phyloP scores from a whole-genome alignment of 495 filamentous ascomycete species.

The Aspergillus sparsus region DNA sequence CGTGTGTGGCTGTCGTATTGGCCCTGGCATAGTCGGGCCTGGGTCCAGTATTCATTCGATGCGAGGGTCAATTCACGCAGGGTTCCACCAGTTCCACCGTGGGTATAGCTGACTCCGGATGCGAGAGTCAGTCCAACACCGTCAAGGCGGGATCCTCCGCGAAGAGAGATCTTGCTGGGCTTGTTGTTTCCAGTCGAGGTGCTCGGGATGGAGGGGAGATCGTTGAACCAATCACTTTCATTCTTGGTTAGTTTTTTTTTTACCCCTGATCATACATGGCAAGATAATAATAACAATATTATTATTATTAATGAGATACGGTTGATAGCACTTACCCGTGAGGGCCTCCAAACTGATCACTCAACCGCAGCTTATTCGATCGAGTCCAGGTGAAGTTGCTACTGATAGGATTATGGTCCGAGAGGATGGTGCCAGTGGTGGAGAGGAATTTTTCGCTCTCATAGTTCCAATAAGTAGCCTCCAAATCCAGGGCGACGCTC shows the following conservation, averaged over 20 bases:
- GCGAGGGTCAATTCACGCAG: constrained; percentile 45
- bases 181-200: constrained; percentile 34
- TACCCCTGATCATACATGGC: too few species aligned
- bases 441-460: constrained; percentile 49
- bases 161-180: constrained; percentile 42
- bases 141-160: constrained; percentile 53
- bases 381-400: constrained; percentile 55
- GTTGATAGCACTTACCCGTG: constrained; percentile 35
- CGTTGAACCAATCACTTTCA: constrained; percentile 53
- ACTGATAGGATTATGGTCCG: constrained; percentile 61
- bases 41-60: constrained; percentile 49
- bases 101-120: constrained; percentile 47
- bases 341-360: constrained; percentile 53
- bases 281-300: too few species aligned
- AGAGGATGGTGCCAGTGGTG: constrained; percentile 54
- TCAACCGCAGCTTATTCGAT: constrained; percentile 43
- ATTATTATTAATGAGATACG: background rate
- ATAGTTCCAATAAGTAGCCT: constrained; percentile 49
- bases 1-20: constrained; percentile 49
- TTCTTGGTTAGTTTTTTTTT: too few species aligned
- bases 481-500: constrained; percentile 44
- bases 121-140: constrained; percentile 47
- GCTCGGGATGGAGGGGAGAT: constrained; percentile 38
- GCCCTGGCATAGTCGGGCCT: constrained; percentile 55
- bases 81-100: constrained; percentile 58